Conservation (phyloP, 202 grass and related monocot species). For the Elaeis oleifera region DNA sequence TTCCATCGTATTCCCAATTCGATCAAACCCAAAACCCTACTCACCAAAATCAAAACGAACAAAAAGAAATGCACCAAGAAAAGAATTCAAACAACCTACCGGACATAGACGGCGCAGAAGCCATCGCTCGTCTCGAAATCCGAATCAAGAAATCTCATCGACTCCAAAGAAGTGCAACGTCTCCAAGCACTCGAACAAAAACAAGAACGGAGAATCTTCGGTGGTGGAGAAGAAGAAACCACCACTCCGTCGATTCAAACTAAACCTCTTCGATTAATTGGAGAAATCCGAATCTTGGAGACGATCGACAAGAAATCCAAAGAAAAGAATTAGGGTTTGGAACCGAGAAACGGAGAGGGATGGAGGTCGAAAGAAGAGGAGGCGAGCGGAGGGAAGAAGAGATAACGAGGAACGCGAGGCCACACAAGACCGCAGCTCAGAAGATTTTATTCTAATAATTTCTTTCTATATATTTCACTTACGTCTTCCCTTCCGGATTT, state of each 20-base stretch:
- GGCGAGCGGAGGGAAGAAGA: conserved; percentile 22
- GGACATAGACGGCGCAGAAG: conserved; percentile 40
- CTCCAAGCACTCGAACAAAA: neutral
- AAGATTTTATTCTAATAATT: neutral
- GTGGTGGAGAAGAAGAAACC: no score
- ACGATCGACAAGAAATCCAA: no score
- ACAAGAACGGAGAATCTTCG: no score
- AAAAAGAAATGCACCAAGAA: neutral
- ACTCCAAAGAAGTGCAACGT: conserved; percentile 20
- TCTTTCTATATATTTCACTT: no score
- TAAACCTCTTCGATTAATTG: no score
- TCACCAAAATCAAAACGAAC: neutral
- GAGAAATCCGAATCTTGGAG: no score
- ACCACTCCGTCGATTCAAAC: no score
- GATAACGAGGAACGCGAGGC: conserved; percentile 81
- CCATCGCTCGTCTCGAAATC: conserved; percentile 43
- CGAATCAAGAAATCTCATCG: conserved; percentile 59
- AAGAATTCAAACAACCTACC: conserved; percentile 26
- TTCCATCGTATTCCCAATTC: neutral
- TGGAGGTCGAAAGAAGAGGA: neutral
- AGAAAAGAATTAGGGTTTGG: conserved; percentile 1
- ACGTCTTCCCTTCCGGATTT: no score
- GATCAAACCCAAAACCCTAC: conserved; percentile 15
- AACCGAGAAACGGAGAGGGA: conserved; percentile 9
- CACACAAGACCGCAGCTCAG: conserved; percentile 56